Base-by-base conservation (phyloP, 2,329 filamentous ascomycete species). In the Byssoonygena ceratinophila region DNA sequence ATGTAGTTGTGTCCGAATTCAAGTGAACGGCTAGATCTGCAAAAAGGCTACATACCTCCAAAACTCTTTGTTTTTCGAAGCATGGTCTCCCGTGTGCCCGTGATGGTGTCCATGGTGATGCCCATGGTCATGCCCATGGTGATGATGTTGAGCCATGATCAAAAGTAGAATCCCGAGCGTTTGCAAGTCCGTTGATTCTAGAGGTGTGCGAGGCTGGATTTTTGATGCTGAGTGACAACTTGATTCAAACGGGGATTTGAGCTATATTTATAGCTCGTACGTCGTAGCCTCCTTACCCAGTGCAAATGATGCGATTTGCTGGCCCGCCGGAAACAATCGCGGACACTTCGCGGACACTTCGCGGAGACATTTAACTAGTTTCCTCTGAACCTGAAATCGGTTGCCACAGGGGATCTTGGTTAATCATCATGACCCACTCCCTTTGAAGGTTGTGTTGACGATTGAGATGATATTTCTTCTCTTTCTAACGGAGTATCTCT, bases 11-110 rank as follows among this genome's bases (percentile, higher is more conserved):
- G 14, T 7, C n/a, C 11, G 4, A 34, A 4, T 29, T 29, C 27
- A 29, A 29, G 27, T 29, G 27, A 11, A 29, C 11, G 5, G 4
- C 4, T 4, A 29, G 27, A 34, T 20, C 8, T 25, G n/a, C n/a
- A n/a, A n/a, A n/a, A n/a, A n/a, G n/a, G n/a, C n/a, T 44, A 31
- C 39, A 36, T 55, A 58, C 56, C 49, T 55, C 46, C 46, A 58
- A 23, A 54, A 58, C 12, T 56, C 51, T 31, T 56, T 46, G 41
- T 57, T 58, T 23, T 34, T 46, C 8, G 54, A 45, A 12, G 54
- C 54, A 48, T 36, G 22, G 12, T 27, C 31, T 18, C 11, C 45
- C n/a, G 25, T 16, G 27, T 52, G 48, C 6, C 47, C 40, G 20
- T 54, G 36, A 48, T 39, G 47, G 29, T 54, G 4, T 4, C 27